Percentiles rank a stretch among this genome's conserved stretches.
Evolutionary conservation across 495 filamentous ascomycete species (phyloP).

Genomic region (Aspergillus homomorphus): DNA sequence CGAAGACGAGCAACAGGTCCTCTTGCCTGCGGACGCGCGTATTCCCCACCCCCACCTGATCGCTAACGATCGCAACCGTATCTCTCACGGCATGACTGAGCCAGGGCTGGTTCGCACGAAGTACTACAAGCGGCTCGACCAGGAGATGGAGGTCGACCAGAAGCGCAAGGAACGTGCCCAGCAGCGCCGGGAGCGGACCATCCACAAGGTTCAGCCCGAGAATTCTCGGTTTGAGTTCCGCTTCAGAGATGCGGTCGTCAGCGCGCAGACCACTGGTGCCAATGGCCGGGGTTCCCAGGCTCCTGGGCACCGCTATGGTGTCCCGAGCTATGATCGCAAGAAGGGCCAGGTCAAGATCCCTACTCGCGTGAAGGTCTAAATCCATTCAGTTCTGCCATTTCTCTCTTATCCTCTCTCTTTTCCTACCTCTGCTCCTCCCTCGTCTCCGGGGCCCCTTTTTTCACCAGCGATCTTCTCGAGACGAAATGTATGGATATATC

Average conservation of each 20-base stretch:
- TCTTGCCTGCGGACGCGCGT: slow-evolving; percentile 80
- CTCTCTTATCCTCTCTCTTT: neutral
- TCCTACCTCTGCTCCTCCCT: neutral
- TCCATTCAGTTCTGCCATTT: slow-evolving; percentile 4
- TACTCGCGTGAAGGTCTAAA: slow-evolving; percentile 52
- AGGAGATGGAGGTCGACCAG: slow-evolving; percentile 38
- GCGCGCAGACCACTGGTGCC: slow-evolving; percentile 54
- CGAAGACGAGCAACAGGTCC: slow-evolving; percentile 41
- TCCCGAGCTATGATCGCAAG: slow-evolving; percentile 68
- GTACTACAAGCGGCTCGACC: slow-evolving; percentile 43
- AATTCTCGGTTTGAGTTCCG: slow-evolving; percentile 76
- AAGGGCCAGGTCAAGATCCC: slow-evolving; percentile 73
- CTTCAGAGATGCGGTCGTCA: slow-evolving; percentile 61
- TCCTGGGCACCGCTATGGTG: slow-evolving; percentile 65
- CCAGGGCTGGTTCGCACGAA: slow-evolving; percentile 33
- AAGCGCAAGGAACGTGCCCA: slow-evolving; percentile 34
- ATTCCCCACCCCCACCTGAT: slow-evolving; percentile 88
- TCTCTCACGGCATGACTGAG: slow-evolving; percentile 24
- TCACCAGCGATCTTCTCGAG: neutral
- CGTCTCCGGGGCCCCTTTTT: neutral
- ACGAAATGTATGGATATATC: slow-evolving; percentile 2
- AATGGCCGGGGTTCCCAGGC: slow-evolving; percentile 56
- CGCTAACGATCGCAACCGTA: slow-evolving; percentile 47
- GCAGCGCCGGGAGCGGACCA: slow-evolving; percentile 37
- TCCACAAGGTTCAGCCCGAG: slow-evolving; percentile 43